Evolutionary conservation across 164 flowering plant genomes (phyloP).

Genomic region (Protea cynaroides): DNA sequence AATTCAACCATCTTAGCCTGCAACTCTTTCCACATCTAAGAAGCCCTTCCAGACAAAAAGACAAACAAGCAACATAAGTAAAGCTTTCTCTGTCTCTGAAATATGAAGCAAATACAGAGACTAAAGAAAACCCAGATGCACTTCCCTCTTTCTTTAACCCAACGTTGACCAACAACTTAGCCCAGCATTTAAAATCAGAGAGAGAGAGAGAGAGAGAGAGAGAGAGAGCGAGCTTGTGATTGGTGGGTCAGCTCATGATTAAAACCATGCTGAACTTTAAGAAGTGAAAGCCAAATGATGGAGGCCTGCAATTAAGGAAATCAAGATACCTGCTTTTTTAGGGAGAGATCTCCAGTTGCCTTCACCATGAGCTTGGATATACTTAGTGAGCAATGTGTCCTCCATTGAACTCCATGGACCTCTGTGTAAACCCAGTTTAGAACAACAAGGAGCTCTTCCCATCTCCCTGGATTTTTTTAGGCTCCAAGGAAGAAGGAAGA

Average conservation of each 20-base stretch:
- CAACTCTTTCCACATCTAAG: slow-evolving; percentile 70
- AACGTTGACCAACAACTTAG: too few species aligned
- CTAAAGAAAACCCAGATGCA: too few species aligned
- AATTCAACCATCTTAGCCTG: slow-evolving; percentile 66
- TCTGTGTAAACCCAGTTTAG: slow-evolving; percentile 50
- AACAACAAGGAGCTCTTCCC: slow-evolving; percentile 70
- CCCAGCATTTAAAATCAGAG: too few species aligned
- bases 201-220: not conserved
- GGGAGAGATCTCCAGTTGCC: slow-evolving; percentile 67
- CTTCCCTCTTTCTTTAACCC: too few species aligned
- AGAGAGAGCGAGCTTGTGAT: not conserved
- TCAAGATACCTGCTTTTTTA: slow-evolving; percentile 44
- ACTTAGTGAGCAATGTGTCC: slow-evolving; percentile 46
- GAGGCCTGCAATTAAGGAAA: too few species aligned
- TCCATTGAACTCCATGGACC: slow-evolving; percentile 70
- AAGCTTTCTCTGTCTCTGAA: too few species aligned
- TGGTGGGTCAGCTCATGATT: too few species aligned
- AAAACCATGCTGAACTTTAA: too few species aligned
- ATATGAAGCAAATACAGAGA: too few species aligned
- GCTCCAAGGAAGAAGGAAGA: not conserved
- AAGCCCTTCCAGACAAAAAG: slow-evolving; percentile 26
- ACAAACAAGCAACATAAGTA: too few species aligned
- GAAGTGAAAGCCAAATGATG: too few species aligned
- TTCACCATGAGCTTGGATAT: slow-evolving; percentile 54
- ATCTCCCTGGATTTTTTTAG: slow-evolving; percentile 17